A percentile compares a stretch with the other conserved stretches of the same genome.
phyloP scores from a whole-genome alignment of 179 eudicot species.

The Heliamphora pulchella region DNA sequence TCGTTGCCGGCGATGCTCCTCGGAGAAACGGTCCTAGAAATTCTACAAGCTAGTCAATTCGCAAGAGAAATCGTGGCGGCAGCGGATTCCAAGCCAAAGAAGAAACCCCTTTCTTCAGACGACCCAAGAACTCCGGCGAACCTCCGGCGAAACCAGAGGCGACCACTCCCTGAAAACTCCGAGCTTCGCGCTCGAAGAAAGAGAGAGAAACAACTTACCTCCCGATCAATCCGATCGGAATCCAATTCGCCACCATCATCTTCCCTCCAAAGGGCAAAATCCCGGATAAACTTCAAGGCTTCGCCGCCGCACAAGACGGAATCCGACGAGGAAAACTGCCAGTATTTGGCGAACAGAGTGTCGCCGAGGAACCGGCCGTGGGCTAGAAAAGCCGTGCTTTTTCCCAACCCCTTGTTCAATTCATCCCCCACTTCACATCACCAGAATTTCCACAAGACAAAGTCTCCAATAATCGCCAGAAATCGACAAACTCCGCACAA shows the following conservation, averaged over 20 bases:
- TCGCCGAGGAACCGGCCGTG: constrained; percentile 85
- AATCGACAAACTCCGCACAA: constrained; percentile 60
- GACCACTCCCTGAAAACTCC: constrained; percentile 32
- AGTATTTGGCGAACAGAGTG: constrained; percentile 58
- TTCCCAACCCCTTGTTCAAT: constrained; percentile 78
- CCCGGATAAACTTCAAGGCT: constrained; percentile 71
- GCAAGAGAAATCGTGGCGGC: constrained; percentile 47
- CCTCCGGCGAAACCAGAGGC: constrained; percentile 30
- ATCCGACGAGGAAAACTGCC: constrained; percentile 34
- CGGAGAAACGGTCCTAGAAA: constrained; percentile 79
- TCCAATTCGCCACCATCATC: constrained; percentile 25
- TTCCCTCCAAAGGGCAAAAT: constrained; percentile 42
- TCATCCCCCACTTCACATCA: constrained; percentile 56
- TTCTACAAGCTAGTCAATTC: constrained; percentile 57
- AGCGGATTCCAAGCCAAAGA: constrained; percentile 18
- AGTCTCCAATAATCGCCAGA: constrained; percentile 50
- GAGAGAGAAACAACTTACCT: constrained; percentile 54
- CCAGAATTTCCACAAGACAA: constrained; percentile 51
- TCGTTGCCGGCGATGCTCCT: constrained; percentile 83
- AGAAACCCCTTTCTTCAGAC: constrained; percentile 14
- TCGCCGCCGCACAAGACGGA: constrained; percentile 39
- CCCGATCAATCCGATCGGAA: constrained; percentile 39
- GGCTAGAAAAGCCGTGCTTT: constrained; percentile 84
- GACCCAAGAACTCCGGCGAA: constrained; percentile 74
- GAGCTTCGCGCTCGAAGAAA: constrained; percentile 57